These are phyloP conservation scores for Otatea glauca DNA, from an alignment of 176 grass and related monocot species.

Conservation along the genomic window DNA sequence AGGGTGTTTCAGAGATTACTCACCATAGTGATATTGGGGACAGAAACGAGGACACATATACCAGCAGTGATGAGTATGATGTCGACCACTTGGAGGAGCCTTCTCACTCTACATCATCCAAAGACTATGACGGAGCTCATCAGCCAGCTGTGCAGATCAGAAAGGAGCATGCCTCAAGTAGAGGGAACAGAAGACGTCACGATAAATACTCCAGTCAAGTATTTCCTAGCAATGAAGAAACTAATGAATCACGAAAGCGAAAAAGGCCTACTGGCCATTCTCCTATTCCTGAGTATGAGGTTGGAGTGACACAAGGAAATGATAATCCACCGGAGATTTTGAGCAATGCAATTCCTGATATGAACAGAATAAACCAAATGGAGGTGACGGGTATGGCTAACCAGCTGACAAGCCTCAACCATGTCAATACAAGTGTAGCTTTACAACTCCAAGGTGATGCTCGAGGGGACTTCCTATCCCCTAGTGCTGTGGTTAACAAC, in stretches of 20 bases:
- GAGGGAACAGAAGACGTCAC: background rate
- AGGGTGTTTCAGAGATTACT: slow-evolving; percentile 39
- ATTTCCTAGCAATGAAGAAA: slow-evolving; percentile 34
- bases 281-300: slow-evolving; percentile 36
- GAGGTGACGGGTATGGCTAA: slow-evolving; percentile 24
- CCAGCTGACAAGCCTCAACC: slow-evolving; percentile 31
- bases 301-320: slow-evolving; percentile 42
- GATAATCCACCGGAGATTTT: slow-evolving; percentile 28
- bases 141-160: slow-evolving; percentile 41
- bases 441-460: slow-evolving; percentile 41
- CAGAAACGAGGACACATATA: slow-evolving; percentile 53
- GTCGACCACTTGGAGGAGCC: slow-evolving; percentile 57
- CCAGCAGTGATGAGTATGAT: slow-evolving; percentile 72
- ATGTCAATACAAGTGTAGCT: slow-evolving; percentile 22
- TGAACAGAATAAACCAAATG: slow-evolving; percentile 34
- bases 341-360: slow-evolving; percentile 40
- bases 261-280: slow-evolving; percentile 9
- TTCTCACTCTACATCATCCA: slow-evolving; percentile 53
- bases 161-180: slow-evolving; percentile 19
- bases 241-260: background rate
- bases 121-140: slow-evolving; percentile 48
- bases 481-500: slow-evolving; percentile 43
- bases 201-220: slow-evolving; percentile 34
- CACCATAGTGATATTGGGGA: slow-evolving; percentile 44
- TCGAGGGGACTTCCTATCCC: slow-evolving; percentile 39